Base-by-base conservation (phyloP, 345 rosid species). In the Aquilaria malaccensis region DNA sequence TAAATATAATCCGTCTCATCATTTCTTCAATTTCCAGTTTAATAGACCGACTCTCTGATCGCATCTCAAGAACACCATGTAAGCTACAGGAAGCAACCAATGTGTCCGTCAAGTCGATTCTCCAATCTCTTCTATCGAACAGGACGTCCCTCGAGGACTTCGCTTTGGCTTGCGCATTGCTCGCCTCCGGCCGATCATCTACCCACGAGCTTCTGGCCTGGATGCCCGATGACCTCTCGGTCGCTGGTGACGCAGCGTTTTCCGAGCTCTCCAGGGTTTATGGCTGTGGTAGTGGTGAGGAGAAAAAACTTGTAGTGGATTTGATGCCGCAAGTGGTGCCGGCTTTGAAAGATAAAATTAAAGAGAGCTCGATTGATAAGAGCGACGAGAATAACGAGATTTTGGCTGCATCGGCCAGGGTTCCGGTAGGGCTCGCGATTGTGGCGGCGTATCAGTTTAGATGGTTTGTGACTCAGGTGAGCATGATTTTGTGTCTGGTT, bases 401-500 rank as follows among this genome's bases (percentile, higher is more conserved):
- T 45, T 72, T 72, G 3, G 86, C 95, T 43, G 79, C 89, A 0
- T 80, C 90, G 13, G 85, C 86, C 50, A 74, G 83, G 72, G 79
- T 60, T 72, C 96, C 99, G 3, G 89, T 84, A 58, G 92, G 84
- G 10, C 73, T 63, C 65, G 85, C 95, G 0, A 74, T 89, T 55
- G 45, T 87, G 12, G 90, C 92, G 2, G 87, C 92, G 49, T 79
- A 75, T 69, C 96, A 90, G 80, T 82, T 90, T 62, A 74, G 87
- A 62, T 89, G 98, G 98, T 83, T 94, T 58, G 84, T 86, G 50
- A 74, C 85, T 70, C 87, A 86, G 97, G 97, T 87, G 73, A 10
- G 33, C 50, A 31, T n/a, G 30, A 13, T 58, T 2, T 63, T 33
- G 30, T 76, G 29, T 50, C 13, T 30, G 5, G 1, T 30, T 54